Base-by-base conservation (phyloP, 371 early-diverging fungal genomes). In the Neoconidiobolus thromboides region DNA sequence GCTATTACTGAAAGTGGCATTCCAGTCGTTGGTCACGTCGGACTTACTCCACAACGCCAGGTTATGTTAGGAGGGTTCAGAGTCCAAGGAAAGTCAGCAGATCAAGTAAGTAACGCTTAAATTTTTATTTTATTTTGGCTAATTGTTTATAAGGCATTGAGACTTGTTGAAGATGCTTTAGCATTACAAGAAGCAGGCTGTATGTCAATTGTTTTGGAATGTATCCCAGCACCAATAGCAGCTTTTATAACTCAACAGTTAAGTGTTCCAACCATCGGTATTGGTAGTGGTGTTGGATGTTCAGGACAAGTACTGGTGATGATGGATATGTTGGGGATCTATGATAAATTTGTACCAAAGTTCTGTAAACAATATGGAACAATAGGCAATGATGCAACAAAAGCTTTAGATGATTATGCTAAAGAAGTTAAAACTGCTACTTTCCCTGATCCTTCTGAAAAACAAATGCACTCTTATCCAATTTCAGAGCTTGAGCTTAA, bases 251-350 rank as follows among this genome's bases (percentile, higher is more conserved):
- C 95, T 1, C 63, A 79, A 50, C 68, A 75, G 43, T 68, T 94
- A 37, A 57, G 61, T 3, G 75, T 95, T 12, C 96, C 95, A 7
- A 95, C 96, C 2, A 93, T 97, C 62, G 98, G 98, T 36, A 97
- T 97, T 62, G 98, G 98, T 36, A 92, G 95, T 1, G 96, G 98
- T 3, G 66, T 77, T 1, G 72, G 77, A 1, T 84, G 85, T 36
- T 87, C 89, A 3, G 97, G 97, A 14, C 97, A 96, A 68, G 95
- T 94, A 7, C 73, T 95, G 46, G 96, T 96, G 12, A 78, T 81
- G 64, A 75, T 83, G 63, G 97, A 96, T 65, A 85, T 85, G 69
- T 65, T 94, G 39, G 94, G 95, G 9, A 68, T 88, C 37, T 90
- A 82, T 67, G 91, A 91, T 65, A 73, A 79, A 14, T 86, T 90